Conservation (phyloP, 192 early-diverging fungal species). For the Chytriomyces sp. region DNA sequence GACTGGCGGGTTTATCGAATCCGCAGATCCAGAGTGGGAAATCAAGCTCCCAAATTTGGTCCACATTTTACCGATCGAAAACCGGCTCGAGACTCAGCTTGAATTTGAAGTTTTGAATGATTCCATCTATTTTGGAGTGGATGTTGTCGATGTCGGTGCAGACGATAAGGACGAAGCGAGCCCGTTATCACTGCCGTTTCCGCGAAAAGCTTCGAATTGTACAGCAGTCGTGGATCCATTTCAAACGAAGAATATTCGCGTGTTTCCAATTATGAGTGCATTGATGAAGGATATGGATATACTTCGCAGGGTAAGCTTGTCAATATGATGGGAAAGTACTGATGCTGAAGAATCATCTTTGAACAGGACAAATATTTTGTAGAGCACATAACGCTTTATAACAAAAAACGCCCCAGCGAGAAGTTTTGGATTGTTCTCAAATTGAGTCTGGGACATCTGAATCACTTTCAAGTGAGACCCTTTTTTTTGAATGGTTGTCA, state of each 20-base stretch:
- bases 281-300: constrained; percentile 65
- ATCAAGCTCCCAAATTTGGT: constrained; percentile 50
- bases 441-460: constrained; percentile 72
- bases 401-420: constrained; percentile 69
- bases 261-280: constrained; percentile 17
- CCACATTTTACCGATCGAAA: constrained; percentile 57
- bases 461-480: constrained; percentile 66
- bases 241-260: constrained; percentile 9
- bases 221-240: constrained; percentile 25
- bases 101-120: constrained; percentile 75
- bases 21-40: constrained; percentile 48
- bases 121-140: constrained; percentile 73
- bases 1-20: neutral
- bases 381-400: constrained; percentile 76
- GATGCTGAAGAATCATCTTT: neutral
- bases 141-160: constrained; percentile 35
- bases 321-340: neutral
- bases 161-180: neutral
- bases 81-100: constrained; percentile 59
- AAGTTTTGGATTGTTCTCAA: constrained; percentile 68
- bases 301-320: constrained; percentile 58
- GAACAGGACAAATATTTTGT: constrained; percentile 73
- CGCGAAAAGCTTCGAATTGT: constrained; percentile 21
- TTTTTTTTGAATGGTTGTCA: neutral
- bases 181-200: neutral